A percentile compares a stretch with the other conserved stretches of the same genome.
Evolutionary conservation across 1,284 basidiomycete species (phyloP).

Genomic region (Boletus subluridellus): DNA sequence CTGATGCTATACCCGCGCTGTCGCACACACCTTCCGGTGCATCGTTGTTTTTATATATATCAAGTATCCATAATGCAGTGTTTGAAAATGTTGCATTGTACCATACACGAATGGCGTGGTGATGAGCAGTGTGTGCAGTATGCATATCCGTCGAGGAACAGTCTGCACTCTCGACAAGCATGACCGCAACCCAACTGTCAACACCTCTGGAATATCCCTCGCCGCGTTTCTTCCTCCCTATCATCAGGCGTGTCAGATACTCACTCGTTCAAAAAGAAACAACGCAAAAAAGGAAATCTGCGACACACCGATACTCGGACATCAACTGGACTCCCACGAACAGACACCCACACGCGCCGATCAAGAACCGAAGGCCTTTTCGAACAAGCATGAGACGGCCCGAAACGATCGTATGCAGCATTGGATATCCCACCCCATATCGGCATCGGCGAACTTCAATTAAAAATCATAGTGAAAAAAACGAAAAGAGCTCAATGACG

Average conservation of each 20-base stretch:
- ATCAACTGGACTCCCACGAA: conserved; percentile 89
- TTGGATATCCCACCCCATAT: background rate
- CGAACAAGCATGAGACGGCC: background rate
- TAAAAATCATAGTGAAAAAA: background rate
- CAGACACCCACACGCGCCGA: conserved; percentile 60
- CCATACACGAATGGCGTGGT: background rate
- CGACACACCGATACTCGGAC: conserved; percentile 83
- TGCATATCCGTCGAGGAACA: background rate
- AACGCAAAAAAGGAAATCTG: conserved; percentile 3
- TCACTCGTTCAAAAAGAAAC: background rate
- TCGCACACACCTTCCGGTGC: background rate
- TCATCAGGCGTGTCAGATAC: conserved; percentile 6
- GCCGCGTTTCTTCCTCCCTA: conserved; percentile 50
- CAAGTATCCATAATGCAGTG: background rate
- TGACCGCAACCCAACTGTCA: conserved; percentile 26
- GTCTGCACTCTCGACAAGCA: background rate
- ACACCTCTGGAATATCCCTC: conserved; percentile 61
- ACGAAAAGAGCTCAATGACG: conserved; percentile 7
- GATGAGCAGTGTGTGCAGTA: background rate
- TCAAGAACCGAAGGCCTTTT: conserved; percentile 62
- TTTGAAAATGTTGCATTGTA: background rate
- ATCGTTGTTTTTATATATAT: background rate
- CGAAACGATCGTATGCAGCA: background rate
- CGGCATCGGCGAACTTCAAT: background rate
- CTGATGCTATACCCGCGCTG: no score